Conservation (phyloP, 768 basidiomycete genomes). For the Fomitopsis pulvina region DNA sequence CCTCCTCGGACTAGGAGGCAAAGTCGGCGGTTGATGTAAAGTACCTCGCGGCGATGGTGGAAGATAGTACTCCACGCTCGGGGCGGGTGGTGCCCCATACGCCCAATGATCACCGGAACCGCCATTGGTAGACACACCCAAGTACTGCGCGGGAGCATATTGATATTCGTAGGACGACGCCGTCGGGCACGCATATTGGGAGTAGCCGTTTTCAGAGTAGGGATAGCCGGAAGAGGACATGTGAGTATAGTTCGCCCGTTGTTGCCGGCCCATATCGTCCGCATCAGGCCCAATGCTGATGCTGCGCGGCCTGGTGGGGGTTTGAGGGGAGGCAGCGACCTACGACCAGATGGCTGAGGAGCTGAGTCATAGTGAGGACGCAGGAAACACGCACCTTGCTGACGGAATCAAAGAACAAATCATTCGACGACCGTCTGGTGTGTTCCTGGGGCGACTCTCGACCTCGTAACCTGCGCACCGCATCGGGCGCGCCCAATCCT, state of each 20-base stretch:
- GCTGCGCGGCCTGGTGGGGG: slow-evolving; percentile 11
- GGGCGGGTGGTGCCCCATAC: slow-evolving; percentile 6
- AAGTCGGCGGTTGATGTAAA: background rate
- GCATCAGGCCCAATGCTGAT: slow-evolving; percentile 15
- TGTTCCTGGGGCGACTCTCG: slow-evolving; percentile 20
- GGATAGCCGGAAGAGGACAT: slow-evolving; percentile 1
- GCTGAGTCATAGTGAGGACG: background rate
- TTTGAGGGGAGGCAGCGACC: slow-evolving; percentile 7
- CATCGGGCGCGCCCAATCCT: slow-evolving; percentile 16
- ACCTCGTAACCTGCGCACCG: slow-evolving; percentile 8
- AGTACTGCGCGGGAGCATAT: background rate
- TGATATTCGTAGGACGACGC: background rate
- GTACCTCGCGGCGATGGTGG: slow-evolving; percentile 1
- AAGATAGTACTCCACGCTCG: slow-evolving; percentile 11
- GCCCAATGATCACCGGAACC: slow-evolving; percentile 8
- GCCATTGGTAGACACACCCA: background rate
- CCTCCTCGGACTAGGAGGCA: slow-evolving; percentile 2
- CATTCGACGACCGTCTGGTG: slow-evolving; percentile 29
- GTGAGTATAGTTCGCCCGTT: slow-evolving; percentile 5
- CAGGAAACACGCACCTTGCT: slow-evolving; percentile 17
- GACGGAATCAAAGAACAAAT: slow-evolving; percentile 33
- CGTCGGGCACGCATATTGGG: background rate
- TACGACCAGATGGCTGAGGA: slow-evolving; percentile 1
- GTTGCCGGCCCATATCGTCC: slow-evolving; percentile 6
- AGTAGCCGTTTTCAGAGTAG: slow-evolving; percentile 7